Evolutionary conservation across 164 flowering plant species (phyloP), one percentile per base, ranked within the genome.

Genomic region (Dillenia turbinata): DNA sequence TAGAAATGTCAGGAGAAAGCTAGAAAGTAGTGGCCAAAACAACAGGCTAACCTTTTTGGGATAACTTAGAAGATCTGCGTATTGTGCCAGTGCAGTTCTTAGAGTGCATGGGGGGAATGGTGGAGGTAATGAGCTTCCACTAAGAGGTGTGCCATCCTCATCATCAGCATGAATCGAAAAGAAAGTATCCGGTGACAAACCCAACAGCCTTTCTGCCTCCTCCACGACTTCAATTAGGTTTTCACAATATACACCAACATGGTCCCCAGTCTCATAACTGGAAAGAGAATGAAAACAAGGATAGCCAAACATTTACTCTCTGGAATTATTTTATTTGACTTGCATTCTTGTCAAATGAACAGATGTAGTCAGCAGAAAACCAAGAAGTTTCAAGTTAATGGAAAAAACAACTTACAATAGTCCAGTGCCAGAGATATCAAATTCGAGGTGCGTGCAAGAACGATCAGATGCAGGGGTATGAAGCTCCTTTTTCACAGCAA

Each of bases 251-350:
- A 95, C 99, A 73, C 97, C 99, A 70, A 95, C 97, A 73, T 95
- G 99, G 66, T 95, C 99, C 46, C 99, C 99, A 7, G 97, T 91
- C 71, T 88, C 99, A 75, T 95, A 95, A 59, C 99, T 95, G 84
- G 44, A 69, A 60, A 57, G 49, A 26, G 10, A 52, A 17, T 19
- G 22, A 12, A 54, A 16, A 58, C 49, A 54, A 12, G 40, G 17
- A n/a, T 56, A 10, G 40, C 7, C 33, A 57, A 53, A 0, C 14
- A 63, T 13, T 54, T 43, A 56, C 9, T 50, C 15, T 12, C 63
- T 64, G 61, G 52, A 47, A 33, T 33, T 33, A 33, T 5, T 33
- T 33, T 33, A 33, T 33, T 33, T 33, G 40, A 5, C 40, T 4
- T 4, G 0, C 40, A 33, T 33, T 33, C 40, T 33, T 33, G 40